Evolutionary conservation across 2,329 filamentous ascomycete genomes (phyloP).

Genomic region (Aspergillus fijiensis): DNA sequence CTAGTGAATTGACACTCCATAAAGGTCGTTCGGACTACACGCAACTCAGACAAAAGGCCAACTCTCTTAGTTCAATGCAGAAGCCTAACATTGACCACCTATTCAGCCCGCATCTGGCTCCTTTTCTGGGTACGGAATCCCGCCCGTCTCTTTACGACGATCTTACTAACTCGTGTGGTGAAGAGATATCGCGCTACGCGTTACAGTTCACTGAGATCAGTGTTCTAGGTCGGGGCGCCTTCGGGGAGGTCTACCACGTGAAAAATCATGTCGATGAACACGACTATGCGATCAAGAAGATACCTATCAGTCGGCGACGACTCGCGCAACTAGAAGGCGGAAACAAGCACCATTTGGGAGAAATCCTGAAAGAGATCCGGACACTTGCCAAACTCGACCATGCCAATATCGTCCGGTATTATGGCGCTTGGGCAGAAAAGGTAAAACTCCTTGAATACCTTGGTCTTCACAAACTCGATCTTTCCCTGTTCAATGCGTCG

Average conservation of each 20-base stretch:
- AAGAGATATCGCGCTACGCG: conserved; percentile 45
- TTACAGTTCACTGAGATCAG: conserved; percentile 55
- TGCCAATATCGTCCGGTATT: conserved; percentile 66
- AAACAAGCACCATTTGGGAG: conserved; percentile 55
- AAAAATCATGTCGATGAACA: conserved; percentile 61
- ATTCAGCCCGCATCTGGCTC: conserved; percentile 18
- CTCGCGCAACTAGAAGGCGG: conserved; percentile 54
- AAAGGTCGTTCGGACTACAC: background rate
- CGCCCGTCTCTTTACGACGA: conserved; percentile 30
- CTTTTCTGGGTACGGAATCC: conserved; percentile 22
- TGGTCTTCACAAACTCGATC: conserved; percentile 1
- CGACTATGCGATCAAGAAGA: conserved; percentile 66
- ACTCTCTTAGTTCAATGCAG: background rate
- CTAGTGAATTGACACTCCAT: background rate
- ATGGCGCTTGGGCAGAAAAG: conserved; percentile 63
- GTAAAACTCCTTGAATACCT: conserved; percentile 27
- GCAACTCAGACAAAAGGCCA: background rate
- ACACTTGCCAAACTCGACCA: conserved; percentile 64
- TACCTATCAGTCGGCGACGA: conserved; percentile 55
- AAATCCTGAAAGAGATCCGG: conserved; percentile 60
- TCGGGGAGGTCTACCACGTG: conserved; percentile 63
- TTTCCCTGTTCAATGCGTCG: background rate
- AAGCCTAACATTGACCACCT: background rate
- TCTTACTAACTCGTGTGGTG: conserved; percentile 23
- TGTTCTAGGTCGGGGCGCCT: conserved; percentile 63